Percentiles rank a stretch among this genome's conserved stretches.
phyloP scores from a whole-genome alignment of 768 basidiomycete species.

The Collybia sp. region DNA sequence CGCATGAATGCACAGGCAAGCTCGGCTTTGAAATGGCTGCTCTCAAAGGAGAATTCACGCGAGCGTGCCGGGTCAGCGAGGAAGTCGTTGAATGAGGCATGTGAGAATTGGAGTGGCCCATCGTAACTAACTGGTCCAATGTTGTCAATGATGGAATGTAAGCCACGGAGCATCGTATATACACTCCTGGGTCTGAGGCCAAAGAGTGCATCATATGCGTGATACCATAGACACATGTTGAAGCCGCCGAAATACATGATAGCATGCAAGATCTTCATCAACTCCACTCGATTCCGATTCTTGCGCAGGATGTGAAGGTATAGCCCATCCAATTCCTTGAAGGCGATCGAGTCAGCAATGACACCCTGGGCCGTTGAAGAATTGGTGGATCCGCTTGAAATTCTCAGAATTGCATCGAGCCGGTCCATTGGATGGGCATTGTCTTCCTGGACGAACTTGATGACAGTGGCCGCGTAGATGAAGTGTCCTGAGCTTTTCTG shows the following conservation, averaged over 20 bases:
- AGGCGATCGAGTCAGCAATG: neutral
- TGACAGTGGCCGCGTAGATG: constrained; percentile 7
- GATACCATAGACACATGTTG: no score
- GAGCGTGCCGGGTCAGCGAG: constrained; percentile 2
- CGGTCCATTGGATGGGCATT: constrained; percentile 5
- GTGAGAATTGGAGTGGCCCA: constrained; percentile 3
- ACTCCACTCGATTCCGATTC: no score
- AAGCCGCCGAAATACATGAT: neutral
- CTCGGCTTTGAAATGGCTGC: no score
- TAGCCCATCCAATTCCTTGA: no score
- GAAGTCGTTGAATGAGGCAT: constrained; percentile 9
- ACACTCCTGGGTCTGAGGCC: constrained; percentile 1
- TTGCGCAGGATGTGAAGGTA: no score
- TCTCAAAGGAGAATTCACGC: neutral
- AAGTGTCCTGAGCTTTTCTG: constrained; percentile 2
- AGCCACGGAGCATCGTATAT: constrained; percentile 1
- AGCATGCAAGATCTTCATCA: constrained; percentile 1
- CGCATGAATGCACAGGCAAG: no score
- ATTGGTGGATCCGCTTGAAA: neutral
- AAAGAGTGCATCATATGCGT: constrained; percentile 4
- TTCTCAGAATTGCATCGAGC: constrained; percentile 2
- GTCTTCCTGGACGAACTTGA: constrained; percentile 7
- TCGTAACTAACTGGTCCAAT: constrained; percentile 2
- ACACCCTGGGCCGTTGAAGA: neutral
- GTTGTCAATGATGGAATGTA: constrained; percentile 6